Evolutionary conservation across 306 rosid species (phyloP), one percentile per base, ranked within the genome.

Genomic region (Cucurbita ficifolia): DNA sequence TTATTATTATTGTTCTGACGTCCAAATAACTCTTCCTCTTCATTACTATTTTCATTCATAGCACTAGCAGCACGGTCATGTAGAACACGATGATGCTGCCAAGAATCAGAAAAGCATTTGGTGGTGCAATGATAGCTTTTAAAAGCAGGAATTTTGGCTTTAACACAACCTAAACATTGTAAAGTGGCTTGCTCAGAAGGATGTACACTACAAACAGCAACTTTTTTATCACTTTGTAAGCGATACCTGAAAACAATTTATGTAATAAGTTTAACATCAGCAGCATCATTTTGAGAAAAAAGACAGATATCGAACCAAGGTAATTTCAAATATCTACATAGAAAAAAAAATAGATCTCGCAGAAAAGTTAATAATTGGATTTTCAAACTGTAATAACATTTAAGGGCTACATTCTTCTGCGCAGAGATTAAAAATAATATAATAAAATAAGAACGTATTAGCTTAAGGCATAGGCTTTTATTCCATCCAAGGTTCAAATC

Each of bases 61-160:
- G 96, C 92, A 85, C 86, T 91, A 40, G 97, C 89, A 75, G 97
- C 97, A 68, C 97, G 96, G 54, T 95, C 99, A 82, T 95, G 99
- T 78, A 95, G 79, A 70, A 83, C 90, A 76, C 97, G 99, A 55
- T 95, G 99, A 83, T 91, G 97, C 79, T 89, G 99, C 99, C 99
- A 95, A 43, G 96, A 96, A 78, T 95, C 97, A 10, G 92, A 85
- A 83, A 95, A 95, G 80, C 99, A 95, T 83, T 88, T 91, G 10
- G 96, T 76, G 16, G 96, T 79, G 88, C 99, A 95, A 72, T 95
- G 99, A 60, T 88, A 95, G 79, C 99, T 95, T 82, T 89, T 95
- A 77, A 94, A 76, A 55, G 82, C 84, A 61, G 96, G 97, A 71
- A 95, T 60, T 84, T 82, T 91, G 75, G 88, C 96, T 84, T 91